These are phyloP conservation scores for Xylaria sp. DNA, from an alignment of 2,329 filamentous ascomycete species.

Conservation along the genomic window DNA sequence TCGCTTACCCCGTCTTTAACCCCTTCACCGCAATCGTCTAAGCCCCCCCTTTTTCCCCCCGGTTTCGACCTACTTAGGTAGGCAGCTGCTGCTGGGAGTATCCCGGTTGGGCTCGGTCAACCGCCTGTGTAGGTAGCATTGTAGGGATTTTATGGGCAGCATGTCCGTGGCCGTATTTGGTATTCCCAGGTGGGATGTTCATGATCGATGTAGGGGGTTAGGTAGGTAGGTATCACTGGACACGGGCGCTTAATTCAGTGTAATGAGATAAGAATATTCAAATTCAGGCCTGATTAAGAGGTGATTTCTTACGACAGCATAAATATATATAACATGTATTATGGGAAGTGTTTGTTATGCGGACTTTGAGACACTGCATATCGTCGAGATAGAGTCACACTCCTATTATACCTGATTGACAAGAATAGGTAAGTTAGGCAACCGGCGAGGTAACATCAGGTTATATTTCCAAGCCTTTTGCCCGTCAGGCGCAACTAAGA, in stretches of 20 bases:
- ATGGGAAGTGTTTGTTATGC: not conserved
- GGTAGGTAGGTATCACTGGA: not conserved
- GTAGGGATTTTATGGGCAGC: not conserved
- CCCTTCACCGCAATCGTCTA: conserved; percentile 11
- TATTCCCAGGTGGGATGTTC: not conserved
- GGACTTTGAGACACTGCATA: not conserved
- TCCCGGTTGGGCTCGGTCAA: conserved; percentile 18
- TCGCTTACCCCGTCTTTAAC: conserved; percentile 7
- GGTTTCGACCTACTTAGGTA: conserved; percentile 29
- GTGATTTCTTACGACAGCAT: not conserved
- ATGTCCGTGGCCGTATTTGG: conserved; percentile 5
- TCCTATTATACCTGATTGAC: not conserved
- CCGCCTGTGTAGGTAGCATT: not conserved
- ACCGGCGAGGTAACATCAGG: not conserved
- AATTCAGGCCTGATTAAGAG: not conserved
- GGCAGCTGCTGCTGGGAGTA: conserved; percentile 14
- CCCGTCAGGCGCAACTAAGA: not conserved
- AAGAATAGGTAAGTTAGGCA: not conserved
- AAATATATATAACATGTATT: not conserved
- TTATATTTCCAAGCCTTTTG: not conserved
- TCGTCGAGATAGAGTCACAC: not conserved
- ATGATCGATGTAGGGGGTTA: not conserved
- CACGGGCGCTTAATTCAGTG: not conserved
- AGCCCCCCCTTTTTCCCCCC: not conserved
- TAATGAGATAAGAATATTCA: not conserved